Evolutionary conservation across 768 basidiomycete genomes (phyloP).

Genomic region (Asterophora parasitica): DNA sequence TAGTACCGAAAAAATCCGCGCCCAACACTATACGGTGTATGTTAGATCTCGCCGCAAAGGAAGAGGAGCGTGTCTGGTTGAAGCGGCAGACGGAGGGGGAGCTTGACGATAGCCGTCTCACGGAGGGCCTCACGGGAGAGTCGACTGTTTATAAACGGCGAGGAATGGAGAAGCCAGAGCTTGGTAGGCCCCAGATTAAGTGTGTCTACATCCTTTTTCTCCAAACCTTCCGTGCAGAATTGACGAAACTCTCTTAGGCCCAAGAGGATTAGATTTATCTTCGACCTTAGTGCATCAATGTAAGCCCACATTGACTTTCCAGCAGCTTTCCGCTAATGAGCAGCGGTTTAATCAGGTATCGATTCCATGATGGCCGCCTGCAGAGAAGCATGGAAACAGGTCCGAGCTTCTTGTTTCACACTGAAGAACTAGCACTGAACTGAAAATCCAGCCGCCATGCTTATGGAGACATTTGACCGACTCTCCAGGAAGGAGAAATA

Average conservation of each 20-base stretch:
- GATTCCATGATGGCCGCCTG: constrained; percentile 67
- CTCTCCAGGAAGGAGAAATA: constrained; percentile 65
- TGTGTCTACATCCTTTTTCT: constrained; percentile 21
- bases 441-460: constrained; percentile 52
- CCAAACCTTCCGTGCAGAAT: background rate
- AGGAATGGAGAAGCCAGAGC: constrained; percentile 64
- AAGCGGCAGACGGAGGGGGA: constrained; percentile 71
- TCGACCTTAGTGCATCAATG: constrained; percentile 71
- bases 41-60: constrained; percentile 59
- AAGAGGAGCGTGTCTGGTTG: constrained; percentile 68
- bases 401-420: constrained; percentile 18
- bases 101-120: constrained; percentile 59
- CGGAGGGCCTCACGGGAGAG: constrained; percentile 66
- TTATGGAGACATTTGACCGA: constrained; percentile 67
- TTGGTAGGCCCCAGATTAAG: constrained; percentile 67
- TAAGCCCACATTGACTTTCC: constrained; percentile 12
- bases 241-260: constrained; percentile 33
- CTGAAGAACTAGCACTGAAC: background rate
- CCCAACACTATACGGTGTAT: background rate
- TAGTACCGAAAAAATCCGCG: background rate
- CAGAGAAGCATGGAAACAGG: constrained; percentile 63
- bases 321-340: background rate
- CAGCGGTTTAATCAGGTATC: constrained; percentile 40
- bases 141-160: constrained; percentile 67
- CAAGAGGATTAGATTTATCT: constrained; percentile 64